A percentile compares a stretch with the other conserved stretches of the same genome.
Evolutionary conservation across 2,329 filamentous ascomycete genomes (phyloP).

Genomic region (Nothopassalora personata): DNA sequence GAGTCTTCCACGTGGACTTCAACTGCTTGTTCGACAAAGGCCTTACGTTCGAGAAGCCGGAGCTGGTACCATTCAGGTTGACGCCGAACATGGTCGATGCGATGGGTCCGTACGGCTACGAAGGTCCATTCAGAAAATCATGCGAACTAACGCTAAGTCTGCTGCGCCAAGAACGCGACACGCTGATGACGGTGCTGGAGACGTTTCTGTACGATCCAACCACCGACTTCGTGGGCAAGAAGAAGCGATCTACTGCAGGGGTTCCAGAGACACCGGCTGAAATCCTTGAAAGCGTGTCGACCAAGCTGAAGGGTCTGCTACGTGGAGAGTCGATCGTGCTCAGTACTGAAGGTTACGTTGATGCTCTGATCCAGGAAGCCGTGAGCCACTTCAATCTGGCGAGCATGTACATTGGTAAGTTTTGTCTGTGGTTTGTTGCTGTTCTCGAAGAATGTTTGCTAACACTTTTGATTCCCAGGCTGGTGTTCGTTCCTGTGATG

Average conservation of each 20-base stretch:
- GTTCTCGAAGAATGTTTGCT: not conserved
- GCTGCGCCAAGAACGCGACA: conserved; percentile 87
- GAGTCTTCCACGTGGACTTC: conserved; percentile 96
- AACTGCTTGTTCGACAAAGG: conserved; percentile 99
- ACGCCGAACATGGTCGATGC: conserved; percentile 99
- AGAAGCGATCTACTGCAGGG: conserved; percentile 49
- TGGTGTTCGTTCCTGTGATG: conserved; percentile 23
- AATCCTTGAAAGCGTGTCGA: conserved; percentile 81
- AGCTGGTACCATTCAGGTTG: conserved; percentile 89
- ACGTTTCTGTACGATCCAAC: conserved; percentile 97
- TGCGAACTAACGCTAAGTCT: conserved; percentile 83
- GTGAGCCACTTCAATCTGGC: conserved; percentile 73
- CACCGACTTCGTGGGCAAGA: conserved; percentile 78
- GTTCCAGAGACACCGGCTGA: conserved; percentile 66
- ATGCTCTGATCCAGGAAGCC: conserved; percentile 85
- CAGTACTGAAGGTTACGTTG: conserved; percentile 94
- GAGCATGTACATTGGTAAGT: conserved; percentile 84
- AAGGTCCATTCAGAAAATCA: conserved; percentile 83
- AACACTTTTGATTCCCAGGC: conserved; percentile 6
- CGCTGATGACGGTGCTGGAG: conserved; percentile 93
- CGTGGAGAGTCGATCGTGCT: conserved; percentile 85
- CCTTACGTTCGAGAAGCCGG: conserved; percentile 87
- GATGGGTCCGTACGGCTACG: conserved; percentile 90
- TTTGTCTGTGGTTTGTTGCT: not conserved
- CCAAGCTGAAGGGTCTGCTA: conserved; percentile 79